A percentile compares a stretch with the other conserved stretches of the same genome.
phyloP scores from a whole-genome alignment of 352 stramenopile species.

The Lagenidium sp. region DNA sequence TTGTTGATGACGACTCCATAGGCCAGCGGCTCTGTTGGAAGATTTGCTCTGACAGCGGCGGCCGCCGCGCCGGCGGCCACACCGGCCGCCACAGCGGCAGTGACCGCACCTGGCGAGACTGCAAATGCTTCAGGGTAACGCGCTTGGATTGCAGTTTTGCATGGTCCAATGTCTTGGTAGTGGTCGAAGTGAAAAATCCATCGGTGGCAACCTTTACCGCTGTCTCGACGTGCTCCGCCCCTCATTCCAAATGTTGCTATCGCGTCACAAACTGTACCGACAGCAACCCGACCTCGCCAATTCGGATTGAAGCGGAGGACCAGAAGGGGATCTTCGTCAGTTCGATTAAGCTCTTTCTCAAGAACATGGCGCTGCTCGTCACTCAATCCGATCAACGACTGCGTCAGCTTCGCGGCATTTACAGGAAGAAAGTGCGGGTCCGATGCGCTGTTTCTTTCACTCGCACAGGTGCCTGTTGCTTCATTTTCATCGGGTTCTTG shows the following conservation, averaged over 20 bases:
- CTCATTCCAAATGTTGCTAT: conserved; percentile 15
- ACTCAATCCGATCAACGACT: conserved; percentile 14
- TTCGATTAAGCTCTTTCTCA: conserved; percentile 10
- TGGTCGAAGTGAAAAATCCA: conserved; percentile 14
- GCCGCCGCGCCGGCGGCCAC: too few species aligned
- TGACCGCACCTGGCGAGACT: conserved; percentile 7
- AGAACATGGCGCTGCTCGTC: conserved; percentile 13
- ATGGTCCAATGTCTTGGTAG: conserved; percentile 11
- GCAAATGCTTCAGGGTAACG: conserved; percentile 11
- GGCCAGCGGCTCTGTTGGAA: conserved; percentile 9
- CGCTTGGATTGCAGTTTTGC: conserved; percentile 5
- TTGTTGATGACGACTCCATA: conserved; percentile 12
- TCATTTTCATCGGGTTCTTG: too few species aligned
- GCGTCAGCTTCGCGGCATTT: conserved; percentile 9
- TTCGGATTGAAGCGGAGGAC: conserved; percentile 11
- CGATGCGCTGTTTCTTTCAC: conserved; percentile 6
- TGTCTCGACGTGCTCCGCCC: conserved; percentile 5
- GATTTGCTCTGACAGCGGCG: conserved; percentile 6
- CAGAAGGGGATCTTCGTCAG: conserved; percentile 11
- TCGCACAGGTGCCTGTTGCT: conserved; percentile 1
- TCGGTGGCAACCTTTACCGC: conserved; percentile 7
- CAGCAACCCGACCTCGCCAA: conserved; percentile 7
- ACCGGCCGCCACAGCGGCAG: conserved; percentile 4
- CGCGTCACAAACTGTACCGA: conserved; percentile 8
- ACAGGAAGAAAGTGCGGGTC: conserved; percentile 11